A percentile compares a stretch with the other conserved stretches of the same genome.
phyloP scores from a whole-genome alignment of 2,329 filamentous ascomycete genomes.

The Aureobasidium zeae region DNA sequence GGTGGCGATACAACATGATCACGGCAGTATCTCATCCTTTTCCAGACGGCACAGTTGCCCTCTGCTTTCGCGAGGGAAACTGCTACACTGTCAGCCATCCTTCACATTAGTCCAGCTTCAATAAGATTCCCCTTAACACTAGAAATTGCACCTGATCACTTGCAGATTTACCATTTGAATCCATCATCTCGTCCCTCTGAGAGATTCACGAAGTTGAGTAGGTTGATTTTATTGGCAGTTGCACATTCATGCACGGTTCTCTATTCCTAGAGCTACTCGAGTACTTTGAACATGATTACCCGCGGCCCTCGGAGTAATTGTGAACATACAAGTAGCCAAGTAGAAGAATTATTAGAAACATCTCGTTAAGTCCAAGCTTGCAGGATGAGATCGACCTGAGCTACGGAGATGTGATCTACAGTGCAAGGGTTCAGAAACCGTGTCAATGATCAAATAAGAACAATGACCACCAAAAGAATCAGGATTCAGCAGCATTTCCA shows the following conservation, averaged over 20 bases:
- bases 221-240: not conserved
- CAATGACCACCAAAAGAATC: too few relatives aligned
- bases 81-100: constrained; percentile 6
- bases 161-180: too few relatives aligned
- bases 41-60: not conserved
- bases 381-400: too few relatives aligned
- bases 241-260: not conserved
- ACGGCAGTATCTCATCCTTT: not conserved
- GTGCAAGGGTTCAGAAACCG: too few relatives aligned
- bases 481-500: too few relatives aligned
- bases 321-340: not conserved
- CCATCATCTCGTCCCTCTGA: too few relatives aligned
- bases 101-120: not conserved
- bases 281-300: not conserved
- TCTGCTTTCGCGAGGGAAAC: not conserved
- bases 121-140: not conserved
- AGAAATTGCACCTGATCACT: too few relatives aligned
- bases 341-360: too few relatives aligned
- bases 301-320: constrained; percentile 2
- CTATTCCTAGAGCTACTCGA: constrained; percentile 7
- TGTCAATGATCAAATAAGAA: too few relatives aligned
- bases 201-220: too few relatives aligned
- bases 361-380: too few relatives aligned
- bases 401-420: too few relatives aligned
- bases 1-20: not conserved